Conservation (phyloP, 371 early-diverging fungal genomes). For the Syncephalastrum contaminatum region DNA sequence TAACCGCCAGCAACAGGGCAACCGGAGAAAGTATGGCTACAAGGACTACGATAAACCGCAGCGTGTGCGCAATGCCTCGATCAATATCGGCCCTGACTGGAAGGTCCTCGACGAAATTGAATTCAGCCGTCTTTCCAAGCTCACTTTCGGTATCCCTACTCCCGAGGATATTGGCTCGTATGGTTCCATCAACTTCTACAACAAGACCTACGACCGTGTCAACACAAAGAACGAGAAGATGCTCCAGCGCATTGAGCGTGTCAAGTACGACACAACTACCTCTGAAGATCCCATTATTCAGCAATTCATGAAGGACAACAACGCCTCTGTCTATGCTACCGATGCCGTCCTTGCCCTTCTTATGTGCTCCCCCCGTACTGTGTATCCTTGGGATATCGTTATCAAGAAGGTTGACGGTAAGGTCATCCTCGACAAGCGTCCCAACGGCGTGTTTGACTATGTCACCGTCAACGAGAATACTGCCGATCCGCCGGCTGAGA, state of each 20-base stretch:
- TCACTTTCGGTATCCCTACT: constrained; percentile 76
- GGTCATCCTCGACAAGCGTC: constrained; percentile 91
- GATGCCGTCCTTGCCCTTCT: constrained; percentile 87
- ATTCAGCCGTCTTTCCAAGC: constrained; percentile 82
- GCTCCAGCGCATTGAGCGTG: constrained; percentile 68
- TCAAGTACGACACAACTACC: constrained; percentile 79
- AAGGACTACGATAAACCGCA: constrained; percentile 63
- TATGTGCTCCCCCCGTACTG: constrained; percentile 91
- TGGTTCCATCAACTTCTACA: constrained; percentile 78
- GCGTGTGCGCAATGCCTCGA: constrained; percentile 84
- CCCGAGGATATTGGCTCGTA: constrained; percentile 65
- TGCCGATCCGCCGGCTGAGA: constrained; percentile 86
- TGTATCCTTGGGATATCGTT: constrained; percentile 96
- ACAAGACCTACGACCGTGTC: constrained; percentile 86
- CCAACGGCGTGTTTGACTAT: constrained; percentile 75
- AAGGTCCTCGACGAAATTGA: constrained; percentile 93
- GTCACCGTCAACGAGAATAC: constrained; percentile 96
- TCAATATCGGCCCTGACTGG: constrained; percentile 91
- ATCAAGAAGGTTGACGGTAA: constrained; percentile 84
- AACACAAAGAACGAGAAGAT: constrained; percentile 78
- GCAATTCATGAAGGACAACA: constrained; percentile 61
- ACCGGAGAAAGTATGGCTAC: constrained; percentile 47
- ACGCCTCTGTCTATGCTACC: constrained; percentile 85
- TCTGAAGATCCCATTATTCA: constrained; percentile 79
- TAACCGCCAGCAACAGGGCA: constrained; percentile 41